Percentiles rank a stretch among this genome's conserved stretches.
Evolutionary conservation across 169 alveolate species (phyloP).

Genomic region (Plasmodium inui): DNA sequence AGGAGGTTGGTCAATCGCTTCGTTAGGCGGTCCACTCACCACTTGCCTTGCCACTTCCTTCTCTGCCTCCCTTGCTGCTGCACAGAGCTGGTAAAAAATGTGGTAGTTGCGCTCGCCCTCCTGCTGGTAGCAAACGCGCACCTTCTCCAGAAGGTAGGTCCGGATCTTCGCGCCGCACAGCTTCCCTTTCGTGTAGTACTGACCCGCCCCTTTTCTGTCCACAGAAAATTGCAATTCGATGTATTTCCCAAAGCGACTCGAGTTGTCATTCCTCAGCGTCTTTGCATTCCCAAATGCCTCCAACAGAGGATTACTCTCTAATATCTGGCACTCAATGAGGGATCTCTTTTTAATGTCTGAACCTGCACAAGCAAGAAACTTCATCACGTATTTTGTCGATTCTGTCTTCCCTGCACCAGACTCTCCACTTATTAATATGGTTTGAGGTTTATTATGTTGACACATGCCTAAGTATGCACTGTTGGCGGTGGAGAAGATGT

Average conservation of each 20-base stretch:
- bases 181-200: slow-evolving; percentile 83
- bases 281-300: slow-evolving; percentile 99
- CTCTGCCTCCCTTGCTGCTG: slow-evolving; percentile 80
- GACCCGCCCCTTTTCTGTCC: not conserved
- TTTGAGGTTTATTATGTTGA: slow-evolving; percentile 91
- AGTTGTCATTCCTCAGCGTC: slow-evolving; percentile 95
- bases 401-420: slow-evolving; percentile 99
- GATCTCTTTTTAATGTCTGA: slow-evolving; percentile 80
- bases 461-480: slow-evolving; percentile 93
- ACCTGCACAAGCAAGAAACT: slow-evolving; percentile 94
- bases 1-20: not conserved
- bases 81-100: slow-evolving; percentile 95
- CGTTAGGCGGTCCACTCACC: not conserved
- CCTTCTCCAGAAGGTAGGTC: slow-evolving; percentile 97
- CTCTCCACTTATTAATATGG: slow-evolving; percentile 98
- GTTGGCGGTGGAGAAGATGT: slow-evolving; percentile 95
- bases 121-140: slow-evolving; percentile 95
- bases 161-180: slow-evolving; percentile 96
- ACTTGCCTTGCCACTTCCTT: not conserved
- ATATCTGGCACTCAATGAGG: slow-evolving; percentile 90
- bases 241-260: slow-evolving; percentile 98
- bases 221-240: slow-evolving; percentile 94
- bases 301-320: slow-evolving; percentile 98
- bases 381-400: slow-evolving; percentile 97
- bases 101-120: slow-evolving; percentile 97